These are phyloP conservation scores for Stemphylium vesicarium DNA, from an alignment of 2,329 filamentous ascomycete genomes.

Conservation along the genomic window DNA sequence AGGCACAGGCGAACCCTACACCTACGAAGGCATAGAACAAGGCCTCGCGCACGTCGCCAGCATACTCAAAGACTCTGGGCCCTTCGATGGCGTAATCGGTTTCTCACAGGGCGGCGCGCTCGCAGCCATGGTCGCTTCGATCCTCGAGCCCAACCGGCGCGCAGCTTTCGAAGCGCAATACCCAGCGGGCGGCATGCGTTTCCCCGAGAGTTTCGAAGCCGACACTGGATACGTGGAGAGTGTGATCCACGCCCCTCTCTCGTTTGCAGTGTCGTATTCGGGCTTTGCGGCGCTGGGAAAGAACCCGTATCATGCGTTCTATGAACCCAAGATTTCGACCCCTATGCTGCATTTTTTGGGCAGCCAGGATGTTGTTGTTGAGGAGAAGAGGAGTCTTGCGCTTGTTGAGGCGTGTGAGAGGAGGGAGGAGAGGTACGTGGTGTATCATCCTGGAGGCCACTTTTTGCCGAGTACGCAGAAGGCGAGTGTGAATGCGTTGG, in stretches of 20 bases:
- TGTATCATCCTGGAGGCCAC: constrained; percentile 87
- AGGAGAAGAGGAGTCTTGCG: constrained; percentile 72
- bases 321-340: constrained; percentile 76
- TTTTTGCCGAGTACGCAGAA: constrained; percentile 80
- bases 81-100: constrained; percentile 47
- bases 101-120: constrained; percentile 57
- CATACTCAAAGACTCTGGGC: constrained; percentile 37
- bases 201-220: constrained; percentile 54
- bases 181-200: constrained; percentile 56
- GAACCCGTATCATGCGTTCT: constrained; percentile 69
- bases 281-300: constrained; percentile 73
- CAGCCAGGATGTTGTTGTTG: constrained; percentile 84
- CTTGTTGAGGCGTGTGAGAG: constrained; percentile 70
- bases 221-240: constrained; percentile 26
- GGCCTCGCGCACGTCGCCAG: constrained; percentile 69
- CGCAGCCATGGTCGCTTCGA: constrained; percentile 73
- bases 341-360: constrained; percentile 84
- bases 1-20: constrained; percentile 56
- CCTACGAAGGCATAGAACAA: constrained; percentile 72
- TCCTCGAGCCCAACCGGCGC: constrained; percentile 66
- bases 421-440: constrained; percentile 56
- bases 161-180: constrained; percentile 57
- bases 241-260: constrained; percentile 61
- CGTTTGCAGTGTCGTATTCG: constrained; percentile 77
- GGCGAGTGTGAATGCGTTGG: constrained; percentile 78